Base-by-base conservation (phyloP, 371 early-diverging fungal genomes). In the Syncephalastrum contaminatum region DNA sequence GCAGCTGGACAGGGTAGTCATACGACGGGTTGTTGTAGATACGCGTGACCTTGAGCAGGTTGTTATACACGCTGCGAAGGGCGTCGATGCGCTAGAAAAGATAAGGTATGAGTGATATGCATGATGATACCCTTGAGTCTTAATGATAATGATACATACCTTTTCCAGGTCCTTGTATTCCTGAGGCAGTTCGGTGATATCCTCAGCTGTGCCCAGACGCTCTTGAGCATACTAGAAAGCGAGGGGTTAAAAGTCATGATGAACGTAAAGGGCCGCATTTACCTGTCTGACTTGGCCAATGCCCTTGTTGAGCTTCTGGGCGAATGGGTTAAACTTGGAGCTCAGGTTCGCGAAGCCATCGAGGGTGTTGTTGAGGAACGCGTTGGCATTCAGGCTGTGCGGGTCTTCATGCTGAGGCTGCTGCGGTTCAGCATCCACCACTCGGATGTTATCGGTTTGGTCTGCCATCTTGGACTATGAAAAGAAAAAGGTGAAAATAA, bases 141-240 rank as follows among this genome's bases (percentile, higher is more conserved):
- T 41, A 20, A n/a, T 18, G 3, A 16, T 50, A 1, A 14, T 16
- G 14, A 52, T 44, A 27, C 25, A 70, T 76, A 86, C 88, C 80
- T 79, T 77, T 61, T 90, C 91, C 53, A 95, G 76, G 56, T 89
- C 86, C 56, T 87, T 80, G 70, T 97, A 97, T 60, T 96, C 95
- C 54, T 78, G 81, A 45, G 97, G 97, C 13, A 96, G 85, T 54
- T 91, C 92, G 27, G 97, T 97, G 27, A 93, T 77, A 46, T 92
- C 92, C 39, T 80, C 82, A 4, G 85, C 86, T 52, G 80, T 89
- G 40, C 94, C 93, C 53, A 94, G 79, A 60, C 83, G 87, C 67
- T 97, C 97, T 67, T 87, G 86, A n/a, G 95, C 90, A 72, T 88
- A 87, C 91, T 95, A 69, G 25, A n/a, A 16, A n/a, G n/a, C n/a